These are phyloP conservation scores for Sclerotinia glacialis DNA, from an alignment of 2,329 filamentous ascomycete genomes.

Conservation along the genomic window DNA sequence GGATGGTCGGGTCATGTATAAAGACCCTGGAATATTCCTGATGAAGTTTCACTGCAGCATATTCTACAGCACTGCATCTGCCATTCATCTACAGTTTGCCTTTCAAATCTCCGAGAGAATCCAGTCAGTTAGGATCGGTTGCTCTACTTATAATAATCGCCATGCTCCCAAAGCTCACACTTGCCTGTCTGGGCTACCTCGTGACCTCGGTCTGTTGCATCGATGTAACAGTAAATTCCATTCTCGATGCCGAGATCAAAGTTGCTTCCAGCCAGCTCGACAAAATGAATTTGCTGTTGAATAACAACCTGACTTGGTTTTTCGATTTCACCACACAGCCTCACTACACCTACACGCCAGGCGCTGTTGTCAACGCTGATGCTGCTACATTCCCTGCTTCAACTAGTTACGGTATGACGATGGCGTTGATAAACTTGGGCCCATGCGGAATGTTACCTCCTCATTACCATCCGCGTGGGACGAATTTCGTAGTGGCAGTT, in stretches of 20 bases:
- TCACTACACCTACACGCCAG: slow-evolving; percentile 45
- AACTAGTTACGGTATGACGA: slow-evolving; percentile 47
- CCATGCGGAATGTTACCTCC: slow-evolving; percentile 52
- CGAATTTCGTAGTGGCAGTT: slow-evolving; percentile 49
- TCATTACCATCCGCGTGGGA: slow-evolving; percentile 50
- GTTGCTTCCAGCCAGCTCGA: slow-evolving; percentile 47
- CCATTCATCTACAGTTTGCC: slow-evolving; percentile 12
- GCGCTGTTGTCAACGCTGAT: slow-evolving; percentile 52
- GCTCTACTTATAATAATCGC: background rate
- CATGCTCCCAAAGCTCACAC: slow-evolving; percentile 1
- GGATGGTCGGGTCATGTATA: background rate
- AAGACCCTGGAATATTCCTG: slow-evolving; percentile 1
- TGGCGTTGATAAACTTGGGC: slow-evolving; percentile 48
- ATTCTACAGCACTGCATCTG: slow-evolving; percentile 1
- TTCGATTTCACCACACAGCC: slow-evolving; percentile 49
- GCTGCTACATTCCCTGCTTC: slow-evolving; percentile 51
- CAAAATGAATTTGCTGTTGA: slow-evolving; percentile 43
- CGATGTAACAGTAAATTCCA: slow-evolving; percentile 43
- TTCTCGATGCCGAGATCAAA: slow-evolving; percentile 42
- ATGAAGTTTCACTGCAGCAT: slow-evolving; percentile 6
- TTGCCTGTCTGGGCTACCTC: slow-evolving; percentile 5
- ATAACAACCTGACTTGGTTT: slow-evolving; percentile 44
- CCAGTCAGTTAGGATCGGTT: background rate
- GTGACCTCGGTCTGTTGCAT: slow-evolving; percentile 35
- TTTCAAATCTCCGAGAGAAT: background rate